Base-by-base conservation (phyloP, 768 basidiomycete genomes). In the Kwoniella bestiolae region DNA sequence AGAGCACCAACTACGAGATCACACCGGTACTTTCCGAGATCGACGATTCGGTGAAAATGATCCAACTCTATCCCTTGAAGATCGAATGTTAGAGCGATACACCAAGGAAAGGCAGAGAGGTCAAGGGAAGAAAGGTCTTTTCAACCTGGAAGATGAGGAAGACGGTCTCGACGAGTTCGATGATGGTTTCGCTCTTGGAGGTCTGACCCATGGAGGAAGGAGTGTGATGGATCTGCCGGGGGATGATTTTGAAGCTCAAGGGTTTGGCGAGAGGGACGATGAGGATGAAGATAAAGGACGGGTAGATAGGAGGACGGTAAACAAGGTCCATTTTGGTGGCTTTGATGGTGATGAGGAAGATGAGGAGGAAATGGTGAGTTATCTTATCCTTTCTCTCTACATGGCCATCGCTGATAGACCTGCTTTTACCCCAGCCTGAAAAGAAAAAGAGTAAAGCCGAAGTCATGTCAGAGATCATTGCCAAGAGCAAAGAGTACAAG, bases 401-500 rank as follows among this genome's bases (percentile, higher is more conserved):
- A 35, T 14, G 29, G 35, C 38, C 21, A 14, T 12, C 23, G 57
- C 14, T n/a, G 45, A 52, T 65, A 26, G 45, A 14, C 11, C 29
- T 38, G 14, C 34, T 26, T 65, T n/a, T n/a, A n/a, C n/a, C 3
- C 9, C 73, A 94, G 91, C 90, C 90, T 7, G 86, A 86, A 50
- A 84, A 88, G 65, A 96, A 95, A 82, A 95, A 91, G 82, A 87
- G 89, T 3, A 96, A 95, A 81, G 89, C 91, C 1, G 94, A 99
- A 76, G 91, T 97, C 66, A 98, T 99, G 96, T 87, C 91, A 0
- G 96, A 99, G 79, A 91, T 99, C 34, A 92, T 99, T 49, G 91
- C 92, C 1, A 99, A 98, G 82, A 94, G 92, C 82, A 99, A 99
- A 82, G 87, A 89, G 55, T 88, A 98, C 83, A 97, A 95, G 84